Conservation (phyloP, 2,329 filamentous ascomycete genomes). For the Pseudogymnoascus sp. region DNA sequence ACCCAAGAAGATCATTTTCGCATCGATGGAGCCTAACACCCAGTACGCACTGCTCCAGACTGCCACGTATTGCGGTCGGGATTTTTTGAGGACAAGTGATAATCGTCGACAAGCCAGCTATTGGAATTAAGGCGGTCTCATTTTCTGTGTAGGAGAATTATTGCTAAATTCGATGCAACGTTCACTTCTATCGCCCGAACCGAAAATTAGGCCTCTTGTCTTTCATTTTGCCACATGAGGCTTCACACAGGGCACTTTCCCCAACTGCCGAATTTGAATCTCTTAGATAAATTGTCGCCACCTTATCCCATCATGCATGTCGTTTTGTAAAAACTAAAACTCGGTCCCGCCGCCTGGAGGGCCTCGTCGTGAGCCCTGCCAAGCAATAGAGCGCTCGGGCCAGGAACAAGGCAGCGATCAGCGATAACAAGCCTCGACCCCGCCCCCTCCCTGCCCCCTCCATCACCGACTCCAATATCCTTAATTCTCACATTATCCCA, state of each 20-base stretch:
- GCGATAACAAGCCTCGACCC: conserved; percentile 2
- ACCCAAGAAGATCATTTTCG: no score
- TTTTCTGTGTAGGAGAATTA: background rate
- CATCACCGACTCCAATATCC: background rate
- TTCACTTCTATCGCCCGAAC: background rate
- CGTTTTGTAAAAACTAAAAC: background rate
- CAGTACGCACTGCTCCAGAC: no score
- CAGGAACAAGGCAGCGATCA: background rate
- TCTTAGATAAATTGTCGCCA: no score
- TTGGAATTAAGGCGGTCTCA: background rate
- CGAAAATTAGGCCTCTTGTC: background rate
- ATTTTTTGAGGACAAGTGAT: no score
- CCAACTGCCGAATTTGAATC: background rate
- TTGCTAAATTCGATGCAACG: background rate
- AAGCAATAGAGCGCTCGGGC: background rate
- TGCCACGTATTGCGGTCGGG: no score
- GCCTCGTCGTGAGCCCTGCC: background rate
- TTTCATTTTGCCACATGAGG: background rate
- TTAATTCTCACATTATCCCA: conserved; percentile 1
- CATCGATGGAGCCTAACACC: no score
- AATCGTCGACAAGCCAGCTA: no score
- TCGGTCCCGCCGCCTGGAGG: background rate
- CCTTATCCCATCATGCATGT: background rate
- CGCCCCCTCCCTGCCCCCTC: background rate
- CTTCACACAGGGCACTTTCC: background rate